A percentile compares a stretch with the other conserved stretches of the same genome.
Conservation (phyloP, 768 basidiomycete species). For the Panaeolus cyanescens region DNA sequence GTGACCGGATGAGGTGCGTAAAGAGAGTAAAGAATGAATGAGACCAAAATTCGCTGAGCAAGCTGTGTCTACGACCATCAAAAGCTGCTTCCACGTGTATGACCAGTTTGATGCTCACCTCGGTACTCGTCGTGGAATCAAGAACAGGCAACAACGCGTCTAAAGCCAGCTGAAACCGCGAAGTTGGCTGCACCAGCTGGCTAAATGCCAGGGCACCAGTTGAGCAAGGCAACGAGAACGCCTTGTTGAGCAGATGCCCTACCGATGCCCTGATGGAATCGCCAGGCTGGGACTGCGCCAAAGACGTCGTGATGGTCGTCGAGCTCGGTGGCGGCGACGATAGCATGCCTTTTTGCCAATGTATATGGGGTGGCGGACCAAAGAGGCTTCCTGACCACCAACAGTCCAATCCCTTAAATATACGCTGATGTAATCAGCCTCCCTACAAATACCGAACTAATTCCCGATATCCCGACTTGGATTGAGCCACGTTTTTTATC, state of each 20-base stretch:
- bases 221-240: constrained; percentile 73
- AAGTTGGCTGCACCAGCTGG: constrained; percentile 73
- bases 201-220: constrained; percentile 75
- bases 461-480: constrained; percentile 2
- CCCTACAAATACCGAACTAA: constrained; percentile 1
- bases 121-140: constrained; percentile 49
- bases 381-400: background rate
- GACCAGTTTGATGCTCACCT: constrained; percentile 43
- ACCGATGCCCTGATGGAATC: constrained; percentile 66
- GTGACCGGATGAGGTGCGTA: constrained; percentile 80
- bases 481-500: too few species aligned
- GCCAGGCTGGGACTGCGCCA: constrained; percentile 16
- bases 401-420: constrained; percentile 1
- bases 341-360: constrained; percentile 4
- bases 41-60: constrained; percentile 73
- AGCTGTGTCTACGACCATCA: constrained; percentile 40
- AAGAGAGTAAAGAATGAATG: constrained; percentile 78
- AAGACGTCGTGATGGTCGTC: constrained; percentile 18
- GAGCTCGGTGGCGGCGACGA: constrained; percentile 20
- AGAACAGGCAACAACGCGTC: constrained; percentile 79
- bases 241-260: constrained; percentile 64
- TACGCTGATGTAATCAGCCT: background rate
- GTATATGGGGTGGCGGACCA: constrained; percentile 2
- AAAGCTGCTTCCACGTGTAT: constrained; percentile 11
- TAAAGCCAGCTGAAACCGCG: constrained; percentile 82